Evolutionary conservation across 208 protist species (phyloP).

Genomic region (Leishmania martiniquensis): DNA sequence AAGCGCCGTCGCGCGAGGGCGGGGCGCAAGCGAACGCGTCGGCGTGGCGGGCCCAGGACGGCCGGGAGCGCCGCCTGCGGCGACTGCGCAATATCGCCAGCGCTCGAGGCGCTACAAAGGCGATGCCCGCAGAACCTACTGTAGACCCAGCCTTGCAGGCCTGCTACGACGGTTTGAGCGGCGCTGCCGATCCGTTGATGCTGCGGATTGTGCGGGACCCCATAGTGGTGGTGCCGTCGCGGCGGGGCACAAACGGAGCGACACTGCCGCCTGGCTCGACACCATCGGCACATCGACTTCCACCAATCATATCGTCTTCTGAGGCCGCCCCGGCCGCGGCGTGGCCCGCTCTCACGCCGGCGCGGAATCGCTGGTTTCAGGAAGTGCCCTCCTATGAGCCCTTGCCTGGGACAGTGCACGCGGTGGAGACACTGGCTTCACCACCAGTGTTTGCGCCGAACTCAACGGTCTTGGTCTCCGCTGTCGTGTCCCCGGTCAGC

Average conservation of each 20-base stretch:
- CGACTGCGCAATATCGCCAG: slow-evolving; percentile 3
- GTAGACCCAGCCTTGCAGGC: slow-evolving; percentile 36
- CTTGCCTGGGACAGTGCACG: slow-evolving; percentile 72
- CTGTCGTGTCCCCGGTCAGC: slow-evolving; percentile 27
- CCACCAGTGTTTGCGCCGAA: slow-evolving; percentile 49
- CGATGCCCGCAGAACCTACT: slow-evolving; percentile 7
- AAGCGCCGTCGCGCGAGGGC: neutral
- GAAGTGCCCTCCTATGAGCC: slow-evolving; percentile 76
- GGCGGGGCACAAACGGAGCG: neutral
- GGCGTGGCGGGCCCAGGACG: neutral
- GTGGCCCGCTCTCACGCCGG: slow-evolving; percentile 25
- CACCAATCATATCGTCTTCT: neutral
- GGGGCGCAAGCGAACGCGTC: neutral
- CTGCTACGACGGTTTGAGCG: slow-evolving; percentile 49
- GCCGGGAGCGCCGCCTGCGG: slow-evolving; percentile 1
- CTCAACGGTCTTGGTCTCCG: slow-evolving; percentile 30
- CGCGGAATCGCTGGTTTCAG: slow-evolving; percentile 66
- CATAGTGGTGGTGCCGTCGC: neutral
- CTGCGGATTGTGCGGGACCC: slow-evolving; percentile 60
- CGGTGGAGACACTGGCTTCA: slow-evolving; percentile 26
- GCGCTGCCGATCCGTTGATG: slow-evolving; percentile 46
- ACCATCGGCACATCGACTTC: neutral
- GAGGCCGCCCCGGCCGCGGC: slow-evolving; percentile 7
- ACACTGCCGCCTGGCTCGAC: neutral
- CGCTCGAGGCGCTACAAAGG: neutral